Conservation (phyloP, 2,329 filamentous ascomycete genomes). For the Microcyclospora tardicrescens region DNA sequence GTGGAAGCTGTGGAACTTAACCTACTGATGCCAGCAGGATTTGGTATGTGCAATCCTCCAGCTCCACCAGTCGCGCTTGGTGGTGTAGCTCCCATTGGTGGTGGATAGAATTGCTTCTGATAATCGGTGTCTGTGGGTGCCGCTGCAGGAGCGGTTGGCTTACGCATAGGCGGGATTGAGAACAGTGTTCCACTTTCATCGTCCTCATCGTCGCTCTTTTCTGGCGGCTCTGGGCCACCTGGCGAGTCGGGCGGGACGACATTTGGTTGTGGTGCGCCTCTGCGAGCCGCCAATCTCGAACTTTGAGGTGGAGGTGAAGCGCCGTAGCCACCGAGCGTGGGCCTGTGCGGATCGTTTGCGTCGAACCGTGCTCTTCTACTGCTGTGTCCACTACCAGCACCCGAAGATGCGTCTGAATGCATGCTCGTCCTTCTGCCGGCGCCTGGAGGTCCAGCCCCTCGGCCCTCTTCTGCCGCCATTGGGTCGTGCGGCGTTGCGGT, state of each 20-base stretch:
- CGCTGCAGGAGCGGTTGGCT: conserved; percentile 7
- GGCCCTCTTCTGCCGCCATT: conserved; percentile 13
- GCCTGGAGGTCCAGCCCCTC: conserved; percentile 8
- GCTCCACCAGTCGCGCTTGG: conserved; percentile 8
- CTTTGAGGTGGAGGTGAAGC: conserved; percentile 21
- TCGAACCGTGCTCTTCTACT: conserved; percentile 31
- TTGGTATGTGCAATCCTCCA: conserved; percentile 37
- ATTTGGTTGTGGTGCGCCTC: conserved; percentile 62
- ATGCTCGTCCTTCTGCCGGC: conserved; percentile 16
- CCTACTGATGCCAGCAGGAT: conserved; percentile 44
- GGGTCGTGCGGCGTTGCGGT: conserved; percentile 14
- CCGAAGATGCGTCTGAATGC: conserved; percentile 16
- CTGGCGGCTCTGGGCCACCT: conserved; percentile 54
- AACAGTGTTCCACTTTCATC: conserved; percentile 10
- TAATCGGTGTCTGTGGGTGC: conserved; percentile 12
- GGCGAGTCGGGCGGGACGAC: conserved; percentile 73
- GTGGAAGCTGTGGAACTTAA: conserved; percentile 77
- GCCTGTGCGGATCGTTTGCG: conserved; percentile 36
- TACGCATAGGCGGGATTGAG: conserved; percentile 4
- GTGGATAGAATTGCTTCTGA: conserved; percentile 49
- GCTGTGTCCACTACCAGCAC: conserved; percentile 10
- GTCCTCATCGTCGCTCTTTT: conserved; percentile 49
- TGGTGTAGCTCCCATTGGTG: conserved; percentile 26
- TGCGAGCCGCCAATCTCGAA: conserved; percentile 58
- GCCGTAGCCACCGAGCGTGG: conserved; percentile 34